These are phyloP conservation scores for Cyberlindnera mycetangii DNA, from an alignment of 805 yeast genomes.

Conservation along the genomic window DNA sequence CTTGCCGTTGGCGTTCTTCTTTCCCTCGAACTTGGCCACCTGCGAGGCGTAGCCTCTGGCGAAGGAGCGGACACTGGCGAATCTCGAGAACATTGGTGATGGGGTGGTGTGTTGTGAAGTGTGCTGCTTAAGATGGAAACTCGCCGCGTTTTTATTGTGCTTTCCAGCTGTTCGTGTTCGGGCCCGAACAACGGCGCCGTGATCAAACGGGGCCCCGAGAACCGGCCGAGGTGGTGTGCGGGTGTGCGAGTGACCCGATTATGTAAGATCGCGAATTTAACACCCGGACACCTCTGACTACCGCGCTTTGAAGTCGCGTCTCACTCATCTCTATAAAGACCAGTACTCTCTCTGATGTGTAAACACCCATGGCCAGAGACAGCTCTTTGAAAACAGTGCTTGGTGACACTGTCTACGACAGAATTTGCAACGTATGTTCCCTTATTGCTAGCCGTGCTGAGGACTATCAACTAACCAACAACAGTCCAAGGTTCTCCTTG, in stretches of 20 bases:
- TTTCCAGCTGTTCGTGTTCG: slow-evolving; percentile 1
- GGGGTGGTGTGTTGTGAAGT: not conserved
- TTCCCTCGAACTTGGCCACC: slow-evolving; percentile 67
- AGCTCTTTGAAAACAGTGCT: slow-evolving; percentile 18
- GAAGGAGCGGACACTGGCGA: slow-evolving; percentile 16
- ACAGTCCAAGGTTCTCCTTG: slow-evolving; percentile 62
- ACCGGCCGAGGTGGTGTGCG: slow-evolving; percentile 8
- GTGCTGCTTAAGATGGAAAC: not conserved
- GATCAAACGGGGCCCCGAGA: slow-evolving; percentile 9
- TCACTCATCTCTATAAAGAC: too few relatives aligned
- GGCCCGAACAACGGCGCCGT: slow-evolving; percentile 7
- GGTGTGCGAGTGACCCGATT: slow-evolving; percentile 5
- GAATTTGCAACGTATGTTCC: slow-evolving; percentile 16
- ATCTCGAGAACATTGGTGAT: slow-evolving; percentile 20
- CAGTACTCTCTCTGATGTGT: too few relatives aligned
- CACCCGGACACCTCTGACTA: slow-evolving; percentile 10
- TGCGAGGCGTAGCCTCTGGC: slow-evolving; percentile 36
- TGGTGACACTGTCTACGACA: slow-evolving; percentile 12
- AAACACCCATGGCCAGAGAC: slow-evolving; percentile 22
- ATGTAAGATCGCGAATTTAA: not conserved
- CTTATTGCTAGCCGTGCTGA: not conserved
- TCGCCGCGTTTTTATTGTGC: slow-evolving; percentile 8
- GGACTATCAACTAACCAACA: not conserved
- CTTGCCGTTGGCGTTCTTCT: slow-evolving; percentile 71
- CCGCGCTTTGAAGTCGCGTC: too few relatives aligned